These are phyloP conservation scores for Saksenaea vasiformis DNA, from an alignment of 371 early-diverging fungal species.

Conservation along the genomic window DNA sequence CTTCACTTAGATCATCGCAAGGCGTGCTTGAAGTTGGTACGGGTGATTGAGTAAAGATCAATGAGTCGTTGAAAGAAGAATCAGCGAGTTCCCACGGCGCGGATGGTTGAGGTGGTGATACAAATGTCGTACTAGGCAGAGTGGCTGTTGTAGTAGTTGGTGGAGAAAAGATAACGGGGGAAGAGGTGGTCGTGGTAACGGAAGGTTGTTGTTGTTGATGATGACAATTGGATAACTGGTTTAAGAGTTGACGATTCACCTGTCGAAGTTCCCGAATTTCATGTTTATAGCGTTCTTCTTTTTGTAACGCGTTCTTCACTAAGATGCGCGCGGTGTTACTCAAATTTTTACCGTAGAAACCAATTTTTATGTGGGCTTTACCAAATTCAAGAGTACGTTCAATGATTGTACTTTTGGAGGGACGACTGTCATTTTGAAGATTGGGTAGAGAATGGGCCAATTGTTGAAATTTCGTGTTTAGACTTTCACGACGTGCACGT, in stretches of 20 bases:
- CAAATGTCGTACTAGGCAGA: neutral
- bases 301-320: slow-evolving; percentile 33
- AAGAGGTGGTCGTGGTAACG: neutral
- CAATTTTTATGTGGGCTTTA: slow-evolving; percentile 4
- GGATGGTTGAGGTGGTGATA: neutral
- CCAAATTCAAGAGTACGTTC: slow-evolving; percentile 62
- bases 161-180: neutral
- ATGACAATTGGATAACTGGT: slow-evolving; percentile 11
- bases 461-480: slow-evolving; percentile 72
- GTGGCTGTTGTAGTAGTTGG: neutral
- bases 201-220: neutral
- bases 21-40: neutral
- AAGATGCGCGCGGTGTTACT: neutral
- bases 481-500: slow-evolving; percentile 70
- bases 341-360: neutral
- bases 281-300: slow-evolving; percentile 37
- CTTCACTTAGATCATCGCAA: neutral
- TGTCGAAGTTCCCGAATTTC: slow-evolving; percentile 36
- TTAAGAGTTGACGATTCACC: slow-evolving; percentile 26
- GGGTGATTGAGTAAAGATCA: neutral
- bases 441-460: slow-evolving; percentile 73
- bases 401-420: slow-evolving; percentile 74
- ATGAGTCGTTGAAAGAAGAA: neutral
- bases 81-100: neutral
- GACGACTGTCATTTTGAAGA: slow-evolving; percentile 64